Evolutionary conservation across 2,329 filamentous ascomycete genomes (phyloP).

Genomic region (Huntiella omanensis): DNA sequence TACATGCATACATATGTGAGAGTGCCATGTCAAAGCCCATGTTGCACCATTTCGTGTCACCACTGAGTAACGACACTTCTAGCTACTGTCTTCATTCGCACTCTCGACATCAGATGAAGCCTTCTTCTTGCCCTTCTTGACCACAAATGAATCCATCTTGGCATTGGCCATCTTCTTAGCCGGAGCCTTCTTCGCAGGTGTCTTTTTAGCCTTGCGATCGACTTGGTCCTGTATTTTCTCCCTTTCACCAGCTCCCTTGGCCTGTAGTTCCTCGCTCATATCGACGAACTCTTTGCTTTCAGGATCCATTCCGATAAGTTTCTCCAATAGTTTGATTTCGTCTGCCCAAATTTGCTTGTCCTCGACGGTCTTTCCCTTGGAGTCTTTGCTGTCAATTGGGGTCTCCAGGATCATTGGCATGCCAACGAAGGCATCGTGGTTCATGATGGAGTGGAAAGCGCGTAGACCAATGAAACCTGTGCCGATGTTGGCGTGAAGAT

Average conservation of each 20-base stretch:
- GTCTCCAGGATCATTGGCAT: conserved; percentile 91
- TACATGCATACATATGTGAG: too few relatives aligned
- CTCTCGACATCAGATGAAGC: conserved; percentile 7
- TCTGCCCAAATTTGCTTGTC: conserved; percentile 75
- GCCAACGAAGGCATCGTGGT: conserved; percentile 54
- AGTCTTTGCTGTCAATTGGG: conserved; percentile 58
- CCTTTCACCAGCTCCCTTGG: conserved; percentile 51
- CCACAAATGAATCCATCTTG: conserved; percentile 17
- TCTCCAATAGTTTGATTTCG: conserved; percentile 89
- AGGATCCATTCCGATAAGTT: conserved; percentile 64
- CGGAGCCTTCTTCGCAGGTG: conserved; percentile 21
- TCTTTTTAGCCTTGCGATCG: conserved; percentile 51
- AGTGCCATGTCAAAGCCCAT: too few relatives aligned
- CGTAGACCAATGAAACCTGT: conserved; percentile 81
- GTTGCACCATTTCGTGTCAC: too few relatives aligned
- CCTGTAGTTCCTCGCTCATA: conserved; percentile 46
- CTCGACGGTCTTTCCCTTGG: conserved; percentile 48
- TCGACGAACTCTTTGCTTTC: conserved; percentile 53
- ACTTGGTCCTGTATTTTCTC: conserved; percentile 61
- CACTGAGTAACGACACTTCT: too few relatives aligned
- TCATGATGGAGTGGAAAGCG: conserved; percentile 83
- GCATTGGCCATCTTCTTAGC: conserved; percentile 18
- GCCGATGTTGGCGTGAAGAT: conserved; percentile 91
- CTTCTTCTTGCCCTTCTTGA: conserved; percentile 10
- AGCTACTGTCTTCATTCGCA: neutral